phyloP scores from a whole-genome alignment of 805 yeast genomes.

The Brettanomyces nanus region DNA sequence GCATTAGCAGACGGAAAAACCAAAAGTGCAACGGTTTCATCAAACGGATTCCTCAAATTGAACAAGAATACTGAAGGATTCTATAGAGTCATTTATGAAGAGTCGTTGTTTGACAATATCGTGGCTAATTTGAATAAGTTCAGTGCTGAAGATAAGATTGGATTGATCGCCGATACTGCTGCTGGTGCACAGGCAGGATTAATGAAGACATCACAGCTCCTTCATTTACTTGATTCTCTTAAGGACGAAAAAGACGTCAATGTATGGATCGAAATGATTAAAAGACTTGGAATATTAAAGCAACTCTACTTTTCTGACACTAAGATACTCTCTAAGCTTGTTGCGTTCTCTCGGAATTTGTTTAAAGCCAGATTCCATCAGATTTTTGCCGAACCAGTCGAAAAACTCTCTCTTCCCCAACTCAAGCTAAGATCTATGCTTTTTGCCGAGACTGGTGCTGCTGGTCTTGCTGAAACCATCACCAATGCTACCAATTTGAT shows the following conservation, averaged over 20 bases:
- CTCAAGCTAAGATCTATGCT: slow-evolving; percentile 30
- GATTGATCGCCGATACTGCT: slow-evolving; percentile 44
- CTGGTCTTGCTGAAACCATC: slow-evolving; percentile 31
- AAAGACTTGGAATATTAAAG: slow-evolving; percentile 29
- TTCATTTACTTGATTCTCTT: slow-evolving; percentile 32
- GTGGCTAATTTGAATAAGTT: slow-evolving; percentile 31
- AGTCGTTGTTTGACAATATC: slow-evolving; percentile 30
- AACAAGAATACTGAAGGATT: slow-evolving; percentile 45
- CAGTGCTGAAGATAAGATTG: slow-evolving; percentile 42
- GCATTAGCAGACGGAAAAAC: slow-evolving; percentile 12
- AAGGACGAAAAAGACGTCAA: slow-evolving; percentile 32
- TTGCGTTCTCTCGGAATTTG: slow-evolving; percentile 25
- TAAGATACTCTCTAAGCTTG: slow-evolving; percentile 21
- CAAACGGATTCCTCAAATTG: slow-evolving; percentile 29
- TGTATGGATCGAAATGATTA: slow-evolving; percentile 49
- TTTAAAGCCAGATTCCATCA: slow-evolving; percentile 26
- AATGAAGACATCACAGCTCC: slow-evolving; percentile 32
- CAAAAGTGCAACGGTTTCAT: slow-evolving; percentile 13
- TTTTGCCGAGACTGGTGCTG: slow-evolving; percentile 32
- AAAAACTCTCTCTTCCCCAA: slow-evolving; percentile 16
- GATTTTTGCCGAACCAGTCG: slow-evolving; percentile 11
- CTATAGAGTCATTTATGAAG: slow-evolving; percentile 46
- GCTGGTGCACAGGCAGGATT: slow-evolving; percentile 42
- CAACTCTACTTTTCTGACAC: slow-evolving; percentile 30
- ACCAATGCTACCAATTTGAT: slow-evolving; percentile 9